These are phyloP conservation scores for Diaporthe amygdali DNA, from an alignment of 2,329 filamentous ascomycete species.

Conservation along the genomic window DNA sequence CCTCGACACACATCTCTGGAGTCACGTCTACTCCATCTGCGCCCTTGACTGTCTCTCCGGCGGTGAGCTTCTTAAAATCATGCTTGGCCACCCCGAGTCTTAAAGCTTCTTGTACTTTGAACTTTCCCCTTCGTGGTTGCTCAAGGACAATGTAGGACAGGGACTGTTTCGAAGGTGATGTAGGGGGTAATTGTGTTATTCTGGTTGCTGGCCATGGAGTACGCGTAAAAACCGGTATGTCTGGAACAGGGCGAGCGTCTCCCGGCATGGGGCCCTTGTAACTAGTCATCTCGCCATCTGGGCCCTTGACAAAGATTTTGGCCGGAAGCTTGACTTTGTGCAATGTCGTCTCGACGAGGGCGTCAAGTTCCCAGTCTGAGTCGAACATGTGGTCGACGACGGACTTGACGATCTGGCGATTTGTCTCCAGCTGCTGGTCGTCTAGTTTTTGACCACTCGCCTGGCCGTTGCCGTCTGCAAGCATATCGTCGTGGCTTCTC, in stretches of 20 bases:
- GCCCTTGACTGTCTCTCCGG: slow-evolving; percentile 67
- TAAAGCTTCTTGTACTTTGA: slow-evolving; percentile 69
- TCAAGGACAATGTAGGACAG: slow-evolving; percentile 88
- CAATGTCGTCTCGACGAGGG: slow-evolving; percentile 69
- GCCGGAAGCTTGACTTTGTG: slow-evolving; percentile 71
- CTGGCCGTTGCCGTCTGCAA: slow-evolving; percentile 33
- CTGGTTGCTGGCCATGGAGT: slow-evolving; percentile 79
- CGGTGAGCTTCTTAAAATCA: slow-evolving; percentile 65
- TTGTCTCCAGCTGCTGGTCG: slow-evolving; percentile 38
- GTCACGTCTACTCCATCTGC: slow-evolving; percentile 73
- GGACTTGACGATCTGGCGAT: slow-evolving; percentile 59
- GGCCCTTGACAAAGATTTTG: slow-evolving; percentile 71
- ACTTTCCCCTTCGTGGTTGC: slow-evolving; percentile 79
- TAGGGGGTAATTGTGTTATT: slow-evolving; percentile 69
- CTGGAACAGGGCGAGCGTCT: slow-evolving; percentile 52
- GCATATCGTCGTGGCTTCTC: slow-evolving; percentile 48
- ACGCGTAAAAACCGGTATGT: slow-evolving; percentile 75
- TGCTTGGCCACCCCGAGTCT: slow-evolving; percentile 65
- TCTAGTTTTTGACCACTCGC: slow-evolving; percentile 27
- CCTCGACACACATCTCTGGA: slow-evolving; percentile 84
- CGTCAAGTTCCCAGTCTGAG: slow-evolving; percentile 75
- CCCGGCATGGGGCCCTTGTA: slow-evolving; percentile 74
- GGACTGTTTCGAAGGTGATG: slow-evolving; percentile 68
- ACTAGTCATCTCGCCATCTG: slow-evolving; percentile 66
- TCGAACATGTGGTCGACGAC: slow-evolving; percentile 81